Evolutionary conservation across 1,284 basidiomycete genomes (phyloP), one percentile per base, ranked within the genome.

Genomic region (Melanopsichium pennsylvanicum): DNA sequence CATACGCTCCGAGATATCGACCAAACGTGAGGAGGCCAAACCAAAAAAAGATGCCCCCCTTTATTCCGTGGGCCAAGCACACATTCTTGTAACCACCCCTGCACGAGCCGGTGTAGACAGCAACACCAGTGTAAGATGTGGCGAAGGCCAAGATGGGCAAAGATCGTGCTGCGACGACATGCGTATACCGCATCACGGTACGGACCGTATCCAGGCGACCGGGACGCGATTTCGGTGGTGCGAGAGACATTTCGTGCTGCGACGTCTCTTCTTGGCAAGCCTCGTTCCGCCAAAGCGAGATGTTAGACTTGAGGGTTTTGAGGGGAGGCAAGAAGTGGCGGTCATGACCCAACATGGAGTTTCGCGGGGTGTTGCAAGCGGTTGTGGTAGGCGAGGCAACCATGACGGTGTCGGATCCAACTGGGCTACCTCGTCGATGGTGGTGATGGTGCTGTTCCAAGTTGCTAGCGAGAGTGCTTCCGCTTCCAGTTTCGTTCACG

Each of bases 61-160:
- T 97, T 84, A 97, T 95, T 38, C 93, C 83, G 83, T 97, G 94
- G 0, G 95, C 94, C 16, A 93, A 85, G 72, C 93, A 97, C 0
- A 87, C 88, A 74, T 93, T 93, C 47, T 70, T 77, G 79, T 82
- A 57, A 54, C 38, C 36, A 21, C 36, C 29, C 16, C 92, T 86
- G 82, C 92, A 93, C 33, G 89, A 88, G 33, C 92, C 89, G 57
- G 90, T 89, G 81, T 93, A 94, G 7, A 89, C 84, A 10, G 89
- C 86, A 21, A 91, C 83, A 2, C 92, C 92, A 0, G 86, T 85
- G 27, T 91, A 74, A 15, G 88, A 64, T 71, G 88, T 86, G 29
- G 83, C 85, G 57, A 90, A 88, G 5, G 86, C 91, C 25, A 88
- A 86, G 42, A 90, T 84, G 4, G 92, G 86, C 8, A 92, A 83